These are phyloP conservation scores for Setaria viridis DNA, from an alignment of 202 grass and related monocot species.

Conservation along the genomic window DNA sequence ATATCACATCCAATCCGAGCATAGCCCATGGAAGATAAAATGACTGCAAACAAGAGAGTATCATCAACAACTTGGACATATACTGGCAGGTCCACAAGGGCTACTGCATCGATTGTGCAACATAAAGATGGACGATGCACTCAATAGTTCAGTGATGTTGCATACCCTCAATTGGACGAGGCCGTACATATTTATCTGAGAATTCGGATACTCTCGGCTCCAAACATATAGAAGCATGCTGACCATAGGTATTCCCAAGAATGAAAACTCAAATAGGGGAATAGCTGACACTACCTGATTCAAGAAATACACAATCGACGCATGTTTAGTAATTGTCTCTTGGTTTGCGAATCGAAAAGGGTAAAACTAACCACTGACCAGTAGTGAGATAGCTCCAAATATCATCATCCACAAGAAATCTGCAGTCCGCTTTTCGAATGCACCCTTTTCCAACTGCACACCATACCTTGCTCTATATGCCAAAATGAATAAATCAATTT, in stretches of 20 bases:
- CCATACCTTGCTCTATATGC: slow-evolving; percentile 91
- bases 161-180: slow-evolving; percentile 85
- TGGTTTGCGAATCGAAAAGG: background rate
- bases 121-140: slow-evolving; percentile 6
- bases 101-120: background rate
- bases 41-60: slow-evolving; percentile 60
- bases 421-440: slow-evolving; percentile 77
- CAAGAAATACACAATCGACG: slow-evolving; percentile 32
- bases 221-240: slow-evolving; percentile 95
- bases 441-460: slow-evolving; percentile 91
- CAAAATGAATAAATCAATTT: slow-evolving; percentile 43
- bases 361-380: slow-evolving; percentile 55
- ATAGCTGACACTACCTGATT: slow-evolving; percentile 75
- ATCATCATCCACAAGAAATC: slow-evolving; percentile 99
- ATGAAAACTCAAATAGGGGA: slow-evolving; percentile 39
- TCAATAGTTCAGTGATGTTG: background rate
- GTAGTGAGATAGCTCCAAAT: slow-evolving; percentile 73
- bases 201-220: slow-evolving; percentile 92
- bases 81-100: background rate
- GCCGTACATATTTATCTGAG: slow-evolving; percentile 90
- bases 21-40: slow-evolving; percentile 99
- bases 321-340: slow-evolving; percentile 11
- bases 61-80: background rate
- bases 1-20: slow-evolving; percentile 87
- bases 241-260: slow-evolving; percentile 76